Base-by-base conservation (phyloP, 2,329 filamentous ascomycete species). In the Cucurbitaria berberidis region DNA sequence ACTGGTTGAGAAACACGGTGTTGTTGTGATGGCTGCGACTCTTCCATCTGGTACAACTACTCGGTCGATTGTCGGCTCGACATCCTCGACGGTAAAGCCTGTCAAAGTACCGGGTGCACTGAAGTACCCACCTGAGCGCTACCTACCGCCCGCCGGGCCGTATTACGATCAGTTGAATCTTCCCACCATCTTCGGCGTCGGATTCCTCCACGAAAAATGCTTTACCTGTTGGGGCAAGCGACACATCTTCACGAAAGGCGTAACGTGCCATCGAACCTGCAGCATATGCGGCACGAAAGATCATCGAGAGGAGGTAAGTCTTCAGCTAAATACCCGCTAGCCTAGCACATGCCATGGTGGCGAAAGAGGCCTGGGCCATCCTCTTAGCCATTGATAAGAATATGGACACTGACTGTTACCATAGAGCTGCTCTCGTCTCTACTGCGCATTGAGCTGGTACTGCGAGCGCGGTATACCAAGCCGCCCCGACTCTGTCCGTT, bases 101-200 rank as follows among this genome's bases (percentile, higher is more conserved):
- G 22, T 24, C 15, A 18, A n/a, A 16, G 10, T 18, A 5, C 22
- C 13, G 15, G 5, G 39, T 22, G 18, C n/a, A 5, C 10, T 36
- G 24, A 42, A 27, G 8, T 26, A 36, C 34, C 34, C 34, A 3
- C 34, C 34, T 7, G 10, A 36, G 34, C 15, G 34, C 11, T 47
- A 47, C 18, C 22, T 47, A n/a, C 44, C 44, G 8, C 44, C 44
- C 5, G 15, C 21, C 9, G 45, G 36, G 10, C 36, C 45, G 18
- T 41, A 30, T 19, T 34, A 41, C 8, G 45, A 48, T 26, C 36
- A 48, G 16, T 39, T 39, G 16, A n/a, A n/a, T 15, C 36, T 48
- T 15, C 16, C 19, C 10, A 10, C 10, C 15, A 34, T 40, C 13
- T 30, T 48, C 34, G 36, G 36, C 7, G 5, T 16, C 9, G 24